Conservation (phyloP, 2,329 filamentous ascomycete genomes). For the Keithomyces neogunnii region DNA sequence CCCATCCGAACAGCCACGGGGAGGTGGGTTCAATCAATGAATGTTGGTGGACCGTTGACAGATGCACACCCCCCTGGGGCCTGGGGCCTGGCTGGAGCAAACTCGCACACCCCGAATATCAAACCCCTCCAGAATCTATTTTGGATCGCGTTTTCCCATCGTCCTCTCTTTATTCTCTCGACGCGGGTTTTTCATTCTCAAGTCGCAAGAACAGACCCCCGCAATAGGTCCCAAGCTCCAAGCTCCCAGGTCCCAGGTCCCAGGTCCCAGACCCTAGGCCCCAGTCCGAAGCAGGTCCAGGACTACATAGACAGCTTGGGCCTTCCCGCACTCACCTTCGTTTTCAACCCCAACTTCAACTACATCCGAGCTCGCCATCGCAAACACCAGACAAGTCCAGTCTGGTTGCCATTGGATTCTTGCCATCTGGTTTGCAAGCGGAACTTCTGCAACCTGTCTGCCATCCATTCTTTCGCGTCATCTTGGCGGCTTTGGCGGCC, state of each 20-base stretch:
- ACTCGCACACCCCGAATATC: slow-evolving; percentile 1
- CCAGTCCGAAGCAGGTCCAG: neutral
- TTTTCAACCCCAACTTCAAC: slow-evolving; percentile 4
- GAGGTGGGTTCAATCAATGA: too few relatives aligned
- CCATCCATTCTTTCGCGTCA: too few relatives aligned
- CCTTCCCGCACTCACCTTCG: neutral
- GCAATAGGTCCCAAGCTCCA: neutral
- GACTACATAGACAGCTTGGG: neutral
- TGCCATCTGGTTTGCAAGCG: neutral
- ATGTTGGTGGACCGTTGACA: neutral
- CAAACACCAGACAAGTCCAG: neutral
- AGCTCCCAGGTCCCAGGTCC: neutral
- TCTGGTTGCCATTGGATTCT: neutral
- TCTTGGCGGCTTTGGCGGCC: too few relatives aligned
- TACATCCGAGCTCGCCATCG: neutral
- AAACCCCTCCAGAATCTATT: slow-evolving; percentile 6
- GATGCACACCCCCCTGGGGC: neutral
- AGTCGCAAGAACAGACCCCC: neutral
- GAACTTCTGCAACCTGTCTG: too few relatives aligned
- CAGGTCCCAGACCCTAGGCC: neutral
- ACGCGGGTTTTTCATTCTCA: neutral
- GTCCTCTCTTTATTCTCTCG: neutral
- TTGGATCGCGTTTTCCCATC: slow-evolving; percentile 3
- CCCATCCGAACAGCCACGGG: too few relatives aligned
- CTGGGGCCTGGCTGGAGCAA: neutral